Evolutionary conservation across 257 asterid genomes (phyloP), one percentile per base, ranked within the genome.

Genomic region (Solanum tacnaense): DNA sequence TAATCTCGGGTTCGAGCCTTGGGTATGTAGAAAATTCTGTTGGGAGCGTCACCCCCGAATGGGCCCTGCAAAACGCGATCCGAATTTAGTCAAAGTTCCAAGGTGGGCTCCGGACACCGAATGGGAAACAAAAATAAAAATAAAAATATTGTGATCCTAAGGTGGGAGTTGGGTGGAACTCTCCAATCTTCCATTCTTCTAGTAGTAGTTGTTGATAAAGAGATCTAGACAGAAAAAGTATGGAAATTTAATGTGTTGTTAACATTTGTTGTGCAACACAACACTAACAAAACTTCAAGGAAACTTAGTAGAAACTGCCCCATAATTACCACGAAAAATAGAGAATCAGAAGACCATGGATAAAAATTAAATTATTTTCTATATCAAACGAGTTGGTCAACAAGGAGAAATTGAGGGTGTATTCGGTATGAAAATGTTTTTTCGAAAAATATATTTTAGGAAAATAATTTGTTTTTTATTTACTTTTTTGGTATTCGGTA

Each of bases 121-220:
- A 0, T 12, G 16, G 1, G 1, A 12, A 12, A 1, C 5, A 44
- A 44, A 44, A 4, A 44, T 4, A 12, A 44, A 0, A 1, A n/a
- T n/a, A 4, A 44, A 44, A 4, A 12, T 44, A 44, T 44, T 44
- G 52, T 44, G 20, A 13, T 46, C 56, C 56, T 46, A 5, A 46
- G 56, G 56, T 46, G 11, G 49, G 0, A 74, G 21, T 75, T 38
- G 83, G 83, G 52, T 36, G 20, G 52, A 74, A 35, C 58, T 75
- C 4, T 38, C 23, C 84, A 12, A 76, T 76, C 84, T 76, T 76
- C 58, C 84, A n/a, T 76, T 76, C 84, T 39, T 13, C n/a, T n/a
- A 78, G 56, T 12, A 21, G 83, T 38, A 36, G 31, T n/a, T 7
- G 58, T 25, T 39, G 84, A 78, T 7, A 44, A 78, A 78, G 35